phyloP scores from a whole-genome alignment of 2,329 filamentous ascomycete genomes.

The Furcasterigmium sp. region DNA sequence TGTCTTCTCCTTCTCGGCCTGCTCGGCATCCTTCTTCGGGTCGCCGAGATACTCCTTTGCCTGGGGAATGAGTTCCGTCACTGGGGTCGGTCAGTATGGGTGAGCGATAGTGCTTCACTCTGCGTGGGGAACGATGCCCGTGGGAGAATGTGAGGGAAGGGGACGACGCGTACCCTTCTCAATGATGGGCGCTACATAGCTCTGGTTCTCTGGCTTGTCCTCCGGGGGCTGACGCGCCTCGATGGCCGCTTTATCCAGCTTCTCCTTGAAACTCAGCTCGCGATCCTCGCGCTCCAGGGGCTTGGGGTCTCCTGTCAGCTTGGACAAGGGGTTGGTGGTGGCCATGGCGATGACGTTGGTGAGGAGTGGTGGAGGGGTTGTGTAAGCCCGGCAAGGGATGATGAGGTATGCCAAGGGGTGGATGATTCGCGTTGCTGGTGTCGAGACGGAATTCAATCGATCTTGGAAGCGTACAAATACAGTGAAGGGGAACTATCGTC shows the following conservation, averaged over 20 bases:
- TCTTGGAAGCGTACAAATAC: background rate
- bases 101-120: no score
- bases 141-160: no score
- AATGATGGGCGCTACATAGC: conserved; percentile 27
- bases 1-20: conserved; percentile 6
- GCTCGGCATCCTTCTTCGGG: conserved; percentile 16
- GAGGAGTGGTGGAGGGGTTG: background rate
- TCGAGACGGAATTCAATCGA: no score
- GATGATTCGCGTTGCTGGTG: background rate
- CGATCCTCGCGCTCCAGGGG: conserved; percentile 2
- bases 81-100: conserved; percentile 18
- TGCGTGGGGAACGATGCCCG: no score
- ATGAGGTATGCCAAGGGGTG: background rate
- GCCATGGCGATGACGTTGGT: conserved; percentile 6
- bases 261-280: conserved; percentile 33
- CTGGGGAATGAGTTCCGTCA: conserved; percentile 37
- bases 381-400: background rate
- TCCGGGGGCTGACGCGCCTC: conserved; percentile 22
- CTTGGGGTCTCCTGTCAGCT: conserved; percentile 8
- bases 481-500: no score
- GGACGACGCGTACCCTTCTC: conserved; percentile 32
- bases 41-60: conserved; percentile 34
- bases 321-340: conserved; percentile 4
- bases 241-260: conserved; percentile 36
- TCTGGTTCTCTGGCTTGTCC: conserved; percentile 12